phyloP scores from a whole-genome alignment of 2,329 filamentous ascomycete genomes.

The Diplodia seriata region DNA sequence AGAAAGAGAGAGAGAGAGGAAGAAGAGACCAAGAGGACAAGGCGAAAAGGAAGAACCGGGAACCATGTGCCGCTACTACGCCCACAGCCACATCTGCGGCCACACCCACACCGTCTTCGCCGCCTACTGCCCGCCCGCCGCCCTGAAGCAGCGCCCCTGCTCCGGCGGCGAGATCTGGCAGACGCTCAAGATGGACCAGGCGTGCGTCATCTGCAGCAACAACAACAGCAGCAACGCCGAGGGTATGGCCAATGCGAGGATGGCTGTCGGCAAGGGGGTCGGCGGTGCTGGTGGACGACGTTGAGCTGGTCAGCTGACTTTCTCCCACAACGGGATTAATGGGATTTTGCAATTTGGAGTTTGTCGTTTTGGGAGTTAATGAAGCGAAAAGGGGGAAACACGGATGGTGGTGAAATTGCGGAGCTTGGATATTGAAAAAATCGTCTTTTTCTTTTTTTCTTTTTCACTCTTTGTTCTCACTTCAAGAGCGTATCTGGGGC shows the following conservation, averaged over 20 bases:
- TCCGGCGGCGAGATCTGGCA: slow-evolving; percentile 44
- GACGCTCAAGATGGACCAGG: slow-evolving; percentile 45
- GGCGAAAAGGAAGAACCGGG: neutral
- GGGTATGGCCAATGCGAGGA: slow-evolving; percentile 1
- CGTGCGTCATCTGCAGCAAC: slow-evolving; percentile 40
- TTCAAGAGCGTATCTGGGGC: no score
- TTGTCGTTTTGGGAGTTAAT: no score
- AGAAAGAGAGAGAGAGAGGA: neutral
- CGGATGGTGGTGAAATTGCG: no score
- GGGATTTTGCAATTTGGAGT: no score
- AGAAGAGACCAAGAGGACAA: neutral
- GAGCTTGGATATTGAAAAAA: no score
- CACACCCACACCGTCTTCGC: slow-evolving; percentile 52
- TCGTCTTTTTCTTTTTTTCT: no score
- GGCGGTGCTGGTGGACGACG: slow-evolving; percentile 7
- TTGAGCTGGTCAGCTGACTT: neutral
- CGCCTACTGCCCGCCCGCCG: slow-evolving; percentile 42
- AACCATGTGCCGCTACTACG: slow-evolving; percentile 58
- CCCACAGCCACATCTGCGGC: slow-evolving; percentile 55
- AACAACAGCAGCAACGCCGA: slow-evolving; percentile 13
- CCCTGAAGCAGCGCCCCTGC: slow-evolving; percentile 44
- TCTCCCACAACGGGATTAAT: no score
- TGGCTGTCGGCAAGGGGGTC: slow-evolving; percentile 10
- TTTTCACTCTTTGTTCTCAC: no score
- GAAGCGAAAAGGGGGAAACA: no score